phyloP scores from a whole-genome alignment of 2,329 filamentous ascomycete species.

The Beauveria brongniartii region DNA sequence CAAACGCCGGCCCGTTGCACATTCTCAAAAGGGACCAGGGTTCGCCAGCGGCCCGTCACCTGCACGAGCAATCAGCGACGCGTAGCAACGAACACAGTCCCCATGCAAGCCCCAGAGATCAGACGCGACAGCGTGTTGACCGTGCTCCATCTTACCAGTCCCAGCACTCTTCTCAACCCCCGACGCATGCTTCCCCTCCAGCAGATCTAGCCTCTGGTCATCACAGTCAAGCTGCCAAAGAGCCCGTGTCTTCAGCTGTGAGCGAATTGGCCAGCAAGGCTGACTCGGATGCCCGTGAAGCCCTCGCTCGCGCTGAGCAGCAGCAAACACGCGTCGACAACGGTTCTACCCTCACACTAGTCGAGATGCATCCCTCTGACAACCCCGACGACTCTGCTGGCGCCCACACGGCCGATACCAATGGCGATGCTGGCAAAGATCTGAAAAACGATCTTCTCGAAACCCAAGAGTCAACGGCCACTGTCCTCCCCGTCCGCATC shows the following conservation, averaged over 20 bases:
- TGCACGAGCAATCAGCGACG: conserved; percentile 31
- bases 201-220: conserved; percentile 20
- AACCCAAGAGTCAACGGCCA: conserved; percentile 17
- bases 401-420: conserved; percentile 37
- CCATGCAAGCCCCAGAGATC: conserved; percentile 35
- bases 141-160: conserved; percentile 24
- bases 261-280: conserved; percentile 51
- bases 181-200: conserved; percentile 22
- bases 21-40: conserved; percentile 42
- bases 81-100: conserved; percentile 34
- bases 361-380: conserved; percentile 13
- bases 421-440: conserved; percentile 43
- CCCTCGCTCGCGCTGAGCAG: conserved; percentile 48
- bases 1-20: conserved; percentile 32
- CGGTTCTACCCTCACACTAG: conserved; percentile 22
- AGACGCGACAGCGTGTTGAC: conserved; percentile 29
- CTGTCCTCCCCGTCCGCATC: conserved; percentile 39
- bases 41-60: conserved; percentile 30
- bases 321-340: conserved; percentile 41
- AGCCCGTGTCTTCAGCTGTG: conserved; percentile 65
- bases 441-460: conserved; percentile 34
- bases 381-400: conserved; percentile 21
- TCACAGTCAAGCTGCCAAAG: conserved; percentile 31
- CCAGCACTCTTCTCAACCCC: conserved; percentile 18
- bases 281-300: conserved; percentile 53